phyloP scores from a whole-genome alignment of 1,139 yeast genomes.

The Pneumocystis sp. region DNA sequence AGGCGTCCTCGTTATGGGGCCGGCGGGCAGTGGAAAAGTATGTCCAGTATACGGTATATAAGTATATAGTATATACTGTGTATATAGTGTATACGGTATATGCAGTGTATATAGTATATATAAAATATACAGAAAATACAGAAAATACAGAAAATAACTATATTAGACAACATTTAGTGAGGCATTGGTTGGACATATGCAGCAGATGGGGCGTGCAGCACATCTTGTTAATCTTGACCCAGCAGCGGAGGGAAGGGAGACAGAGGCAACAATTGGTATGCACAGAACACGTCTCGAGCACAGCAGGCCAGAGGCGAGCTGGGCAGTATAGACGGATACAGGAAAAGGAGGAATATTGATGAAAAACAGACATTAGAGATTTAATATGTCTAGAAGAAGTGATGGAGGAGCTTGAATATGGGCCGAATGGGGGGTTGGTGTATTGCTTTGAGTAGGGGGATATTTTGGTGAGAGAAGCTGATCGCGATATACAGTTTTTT shows the following conservation, averaged over 20 bases:
- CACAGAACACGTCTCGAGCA: too few relatives aligned
- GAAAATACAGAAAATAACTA: not conserved
- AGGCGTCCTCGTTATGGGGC: constrained; percentile 90
- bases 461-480: constrained; percentile 8
- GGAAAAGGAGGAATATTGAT: not conserved
- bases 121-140: not conserved
- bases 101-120: not conserved
- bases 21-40: constrained; percentile 88
- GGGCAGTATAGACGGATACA: too few relatives aligned
- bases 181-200: constrained; percentile 74
- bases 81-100: constrained; percentile 6
- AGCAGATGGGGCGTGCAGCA: constrained; percentile 77
- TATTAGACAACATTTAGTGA: constrained; percentile 68
- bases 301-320: too few relatives aligned
- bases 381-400: constrained; percentile 75
- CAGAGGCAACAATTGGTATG: constrained; percentile 56
- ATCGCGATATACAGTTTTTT: constrained; percentile 27
- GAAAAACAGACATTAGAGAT: constrained; percentile 58
- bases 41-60: too few relatives aligned
- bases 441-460: constrained; percentile 65
- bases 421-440: constrained; percentile 91
- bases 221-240: constrained; percentile 94
- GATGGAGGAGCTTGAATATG: constrained; percentile 66
- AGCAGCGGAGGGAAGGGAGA: constrained; percentile 88
- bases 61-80: constrained; percentile 11